A percentile compares a stretch with the other conserved stretches of the same genome.
These are phyloP conservation scores for Austroboletus niveus DNA, from an alignment of 1,284 basidiomycete species.

Conservation along the genomic window DNA sequence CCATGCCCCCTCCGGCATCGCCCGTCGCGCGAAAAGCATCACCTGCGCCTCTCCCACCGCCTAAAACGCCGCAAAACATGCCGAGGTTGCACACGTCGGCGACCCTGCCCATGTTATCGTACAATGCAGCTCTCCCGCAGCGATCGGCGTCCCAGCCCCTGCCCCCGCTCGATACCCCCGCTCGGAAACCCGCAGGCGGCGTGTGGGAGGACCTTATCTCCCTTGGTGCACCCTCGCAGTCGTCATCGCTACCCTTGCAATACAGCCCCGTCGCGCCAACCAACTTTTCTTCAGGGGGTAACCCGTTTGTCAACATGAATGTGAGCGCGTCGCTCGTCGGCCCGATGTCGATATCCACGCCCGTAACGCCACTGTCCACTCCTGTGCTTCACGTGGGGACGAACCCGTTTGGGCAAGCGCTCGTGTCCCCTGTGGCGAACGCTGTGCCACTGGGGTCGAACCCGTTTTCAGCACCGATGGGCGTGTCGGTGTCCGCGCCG, in stretches of 20 bases:
- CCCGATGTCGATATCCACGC: constrained; percentile 5
- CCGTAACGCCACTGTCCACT: constrained; percentile 7
- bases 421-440: neutral
- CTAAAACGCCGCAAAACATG: constrained; percentile 30
- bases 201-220: constrained; percentile 56
- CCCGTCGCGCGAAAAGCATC: constrained; percentile 17
- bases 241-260: constrained; percentile 55
- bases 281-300: constrained; percentile 13
- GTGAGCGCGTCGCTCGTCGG: neutral
- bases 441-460: neutral
- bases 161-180: constrained; percentile 13
- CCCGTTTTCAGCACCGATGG: constrained; percentile 14
- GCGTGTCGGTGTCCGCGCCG: constrained; percentile 11
- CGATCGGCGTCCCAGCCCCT: constrained; percentile 35
- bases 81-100: constrained; percentile 12
- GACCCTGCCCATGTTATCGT: constrained; percentile 4
- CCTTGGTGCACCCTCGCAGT: constrained; percentile 42
- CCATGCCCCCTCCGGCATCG: constrained; percentile 20
- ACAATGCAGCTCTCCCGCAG: constrained; percentile 7
- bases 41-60: constrained; percentile 25
- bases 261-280: constrained; percentile 28
- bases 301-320: constrained; percentile 6
- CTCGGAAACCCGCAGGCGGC: constrained; percentile 26
- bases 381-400: constrained; percentile 11
- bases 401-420: constrained; percentile 24